Evolutionary conservation across 495 filamentous ascomycete species (phyloP), one percentile per base, ranked within the genome.

Genomic region (Penicillium goetzii): DNA sequence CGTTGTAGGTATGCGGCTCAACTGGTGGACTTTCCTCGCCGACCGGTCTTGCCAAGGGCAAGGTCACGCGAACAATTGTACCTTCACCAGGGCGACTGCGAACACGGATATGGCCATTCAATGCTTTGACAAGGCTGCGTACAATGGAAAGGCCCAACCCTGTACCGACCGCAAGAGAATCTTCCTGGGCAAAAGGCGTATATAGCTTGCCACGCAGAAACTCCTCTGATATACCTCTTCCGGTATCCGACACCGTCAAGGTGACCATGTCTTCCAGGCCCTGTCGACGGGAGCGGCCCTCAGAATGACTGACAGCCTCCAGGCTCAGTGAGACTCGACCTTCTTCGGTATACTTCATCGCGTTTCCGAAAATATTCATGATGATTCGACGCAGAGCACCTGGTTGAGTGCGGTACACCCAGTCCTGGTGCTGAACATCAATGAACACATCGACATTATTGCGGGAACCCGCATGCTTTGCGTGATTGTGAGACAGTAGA

Each of bases 281-380:
- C 41, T 78, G 63, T 15, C 74, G 68, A 1, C 71, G 74, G n/a
- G 71, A 72, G 10, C 71, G 76, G 36, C 74, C 67, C 26, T 72
- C 70, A 4, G 73, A 75, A 2, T 71, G 65, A 40, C 77, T 72
- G 4, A 80, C 70, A 21, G 84, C 80, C 45, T 80, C 81, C 17
- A 92, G 72, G 0, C 74, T 82, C 15, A 94, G 74, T 6, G 82
- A 81, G 33, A 96, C 89, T 56, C 79, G 86, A 6, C 92, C 92
- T 2, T 79, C 73, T 9, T 80, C 80, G 7, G 88, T 92, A 65
- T 92, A 93, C 66, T 96, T 96, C 66, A 94, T 82, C 0, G 92
- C 86, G 72, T 96, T 96, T 19, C 92, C 89, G 58, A 92, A 88
- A 2, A 94, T 64, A 66, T 96, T 93, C 88, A 92, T 91, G 34